Evolutionary conservation across 2,329 filamentous ascomycete species (phyloP).

Genomic region (Sphaerostilbella broomeana): DNA sequence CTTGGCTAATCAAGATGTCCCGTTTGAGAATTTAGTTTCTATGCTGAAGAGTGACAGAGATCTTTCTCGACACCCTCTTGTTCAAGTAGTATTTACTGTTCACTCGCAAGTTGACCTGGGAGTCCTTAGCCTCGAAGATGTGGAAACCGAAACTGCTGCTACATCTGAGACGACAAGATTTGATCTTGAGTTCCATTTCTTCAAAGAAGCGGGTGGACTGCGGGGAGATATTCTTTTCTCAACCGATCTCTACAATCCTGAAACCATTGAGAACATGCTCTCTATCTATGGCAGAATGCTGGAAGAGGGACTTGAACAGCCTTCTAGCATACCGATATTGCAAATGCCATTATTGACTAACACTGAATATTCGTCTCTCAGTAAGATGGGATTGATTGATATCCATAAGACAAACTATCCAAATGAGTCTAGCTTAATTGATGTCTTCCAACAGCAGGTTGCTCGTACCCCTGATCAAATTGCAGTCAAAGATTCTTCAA

Average conservation of each 20-base stretch:
- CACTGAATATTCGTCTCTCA: slow-evolving; percentile 4
- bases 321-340: slow-evolving; percentile 9
- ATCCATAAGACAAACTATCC: slow-evolving; percentile 16
- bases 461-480: slow-evolving; percentile 4
- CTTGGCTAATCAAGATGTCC: slow-evolving; percentile 18
- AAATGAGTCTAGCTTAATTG: slow-evolving; percentile 17
- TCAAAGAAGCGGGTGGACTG: slow-evolving; percentile 11
- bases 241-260: slow-evolving; percentile 16
- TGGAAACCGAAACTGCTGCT: slow-evolving; percentile 9
- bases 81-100: slow-evolving; percentile 16
- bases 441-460: slow-evolving; percentile 20
- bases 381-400: slow-evolving; percentile 15
- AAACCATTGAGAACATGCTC: slow-evolving; percentile 17
- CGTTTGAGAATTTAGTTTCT: slow-evolving; percentile 15
- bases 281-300: slow-evolving; percentile 16
- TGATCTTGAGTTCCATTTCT: slow-evolving; percentile 22
- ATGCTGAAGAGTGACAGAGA: slow-evolving; percentile 13
- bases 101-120: slow-evolving; percentile 19
- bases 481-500: slow-evolving; percentile 17
- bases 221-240: slow-evolving; percentile 16
- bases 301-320: slow-evolving; percentile 12
- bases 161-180: slow-evolving; percentile 14
- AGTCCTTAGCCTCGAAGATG: slow-evolving; percentile 13
- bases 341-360: slow-evolving; percentile 8
- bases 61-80: slow-evolving; percentile 15